Percentiles rank a stretch among this genome's conserved stretches.
phyloP scores from a whole-genome alignment of 2,329 filamentous ascomycete species.

The Hypoxylon sp. region DNA sequence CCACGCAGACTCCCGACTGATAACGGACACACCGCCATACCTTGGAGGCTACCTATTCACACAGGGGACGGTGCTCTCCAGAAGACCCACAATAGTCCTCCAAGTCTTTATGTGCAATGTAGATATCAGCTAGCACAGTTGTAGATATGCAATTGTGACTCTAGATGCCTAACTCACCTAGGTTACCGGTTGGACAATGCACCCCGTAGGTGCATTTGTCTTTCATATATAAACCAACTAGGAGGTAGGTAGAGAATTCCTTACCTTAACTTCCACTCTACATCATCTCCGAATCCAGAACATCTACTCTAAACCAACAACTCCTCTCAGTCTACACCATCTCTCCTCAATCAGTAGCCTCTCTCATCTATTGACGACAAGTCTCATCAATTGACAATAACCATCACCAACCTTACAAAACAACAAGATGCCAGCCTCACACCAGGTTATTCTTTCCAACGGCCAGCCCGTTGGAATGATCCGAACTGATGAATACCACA shows the following conservation, averaged over 20 bases:
- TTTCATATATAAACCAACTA: not conserved
- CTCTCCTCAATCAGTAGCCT: not conserved
- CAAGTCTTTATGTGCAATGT: no score
- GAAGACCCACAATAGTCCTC: no score
- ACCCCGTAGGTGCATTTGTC: not conserved
- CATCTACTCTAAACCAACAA: not conserved
- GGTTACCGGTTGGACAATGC: no score
- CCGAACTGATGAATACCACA: not conserved
- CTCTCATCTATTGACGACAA: not conserved
- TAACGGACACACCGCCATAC: no score
- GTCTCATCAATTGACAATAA: not conserved
- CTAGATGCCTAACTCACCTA: no score
- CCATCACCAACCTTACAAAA: not conserved
- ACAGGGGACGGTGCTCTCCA: no score
- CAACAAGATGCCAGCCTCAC: not conserved
- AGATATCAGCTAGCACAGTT: not conserved
- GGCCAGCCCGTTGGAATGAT: not conserved
- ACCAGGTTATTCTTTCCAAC: not conserved
- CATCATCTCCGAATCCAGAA: not conserved
- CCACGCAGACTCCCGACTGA: no score
- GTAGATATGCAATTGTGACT: not conserved
- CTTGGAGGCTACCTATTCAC: no score
- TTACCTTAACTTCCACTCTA: not conserved
- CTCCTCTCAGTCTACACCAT: not conserved
- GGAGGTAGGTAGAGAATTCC: no score